Evolutionary conservation across 2,329 filamentous ascomycete species (phyloP).

Genomic region (Piedraia hortae): DNA sequence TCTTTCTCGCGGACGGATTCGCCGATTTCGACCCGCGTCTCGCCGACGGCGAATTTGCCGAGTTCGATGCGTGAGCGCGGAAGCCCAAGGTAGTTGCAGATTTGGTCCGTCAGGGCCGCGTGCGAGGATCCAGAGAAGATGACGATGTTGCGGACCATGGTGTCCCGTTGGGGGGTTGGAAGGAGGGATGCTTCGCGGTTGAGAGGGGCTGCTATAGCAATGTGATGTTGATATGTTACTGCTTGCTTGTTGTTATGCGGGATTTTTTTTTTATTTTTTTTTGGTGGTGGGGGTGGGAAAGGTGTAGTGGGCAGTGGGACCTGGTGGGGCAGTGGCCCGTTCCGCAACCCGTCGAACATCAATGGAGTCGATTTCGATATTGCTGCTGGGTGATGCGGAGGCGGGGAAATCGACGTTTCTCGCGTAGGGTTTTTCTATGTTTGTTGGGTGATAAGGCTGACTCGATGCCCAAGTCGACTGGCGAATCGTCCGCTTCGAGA

Average conservation of each 20-base stretch:
- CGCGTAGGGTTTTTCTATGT: slow-evolving; percentile 20
- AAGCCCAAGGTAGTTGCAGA: slow-evolving; percentile 72
- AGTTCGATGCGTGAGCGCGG: slow-evolving; percentile 63
- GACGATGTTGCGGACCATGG: slow-evolving; percentile 85
- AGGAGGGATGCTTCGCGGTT: slow-evolving; percentile 1
- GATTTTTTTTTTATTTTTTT: too few species aligned
- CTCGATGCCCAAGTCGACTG: too few species aligned
- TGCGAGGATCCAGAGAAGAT: slow-evolving; percentile 84
- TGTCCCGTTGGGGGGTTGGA: slow-evolving; percentile 2
- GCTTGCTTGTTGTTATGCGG: too few species aligned
- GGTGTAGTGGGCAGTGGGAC: too few species aligned
- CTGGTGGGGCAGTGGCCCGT: too few species aligned
- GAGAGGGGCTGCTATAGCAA: too few species aligned
- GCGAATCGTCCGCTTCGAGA: too few species aligned
- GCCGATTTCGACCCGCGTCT: slow-evolving; percentile 82
- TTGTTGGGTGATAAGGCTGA: not conserved
- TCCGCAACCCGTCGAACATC: too few species aligned
- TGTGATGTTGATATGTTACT: too few species aligned
- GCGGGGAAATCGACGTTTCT: slow-evolving; percentile 36
- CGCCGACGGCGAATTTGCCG: slow-evolving; percentile 79
- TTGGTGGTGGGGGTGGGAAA: too few species aligned
- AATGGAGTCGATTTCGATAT: too few species aligned
- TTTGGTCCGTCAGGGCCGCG: slow-evolving; percentile 57
- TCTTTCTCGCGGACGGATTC: slow-evolving; percentile 95
- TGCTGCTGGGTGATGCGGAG: slow-evolving; percentile 30